Conservation (phyloP, 345 rosid genomes). For the Citrus sp. region DNA sequence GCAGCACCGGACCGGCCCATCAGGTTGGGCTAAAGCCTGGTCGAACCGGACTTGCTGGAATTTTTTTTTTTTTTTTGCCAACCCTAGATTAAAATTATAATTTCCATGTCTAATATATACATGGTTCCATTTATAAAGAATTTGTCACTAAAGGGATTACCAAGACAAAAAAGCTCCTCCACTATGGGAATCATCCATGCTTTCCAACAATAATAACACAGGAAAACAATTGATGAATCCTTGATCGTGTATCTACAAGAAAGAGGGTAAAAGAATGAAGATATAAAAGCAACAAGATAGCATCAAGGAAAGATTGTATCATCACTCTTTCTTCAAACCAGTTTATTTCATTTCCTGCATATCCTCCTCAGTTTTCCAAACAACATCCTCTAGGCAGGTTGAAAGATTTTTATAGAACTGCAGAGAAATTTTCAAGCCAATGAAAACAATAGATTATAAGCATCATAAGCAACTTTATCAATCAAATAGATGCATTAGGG, state of each 20-base stretch:
- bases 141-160: not conserved
- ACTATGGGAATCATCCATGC: conserved; percentile 22
- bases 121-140: not conserved
- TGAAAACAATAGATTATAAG: not conserved
- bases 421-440: conserved; percentile 14
- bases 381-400: conserved; percentile 72
- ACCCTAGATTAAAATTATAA: too few relatives aligned
- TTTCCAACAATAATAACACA: conserved; percentile 31
- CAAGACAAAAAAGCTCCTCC: conserved; percentile 20
- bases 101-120: too few relatives aligned
- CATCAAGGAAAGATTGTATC: not conserved
- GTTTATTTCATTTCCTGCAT: conserved; percentile 45
- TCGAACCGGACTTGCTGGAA: too few relatives aligned
- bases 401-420: conserved; percentile 94
- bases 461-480: not conserved
- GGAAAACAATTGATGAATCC: conserved; percentile 28
- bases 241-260: conserved; percentile 5
- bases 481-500: not conserved
- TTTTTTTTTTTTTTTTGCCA: too few relatives aligned
- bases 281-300: conserved; percentile 12
- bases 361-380: conserved; percentile 90
- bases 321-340: conserved; percentile 15
- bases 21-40: too few relatives aligned
- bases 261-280: conserved; percentile 25
- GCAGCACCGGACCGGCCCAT: too few relatives aligned